Evolutionary conservation across 805 yeast species (phyloP), one percentile per base, ranked within the genome.

Genomic region (Cyberlindnera amylophila): DNA sequence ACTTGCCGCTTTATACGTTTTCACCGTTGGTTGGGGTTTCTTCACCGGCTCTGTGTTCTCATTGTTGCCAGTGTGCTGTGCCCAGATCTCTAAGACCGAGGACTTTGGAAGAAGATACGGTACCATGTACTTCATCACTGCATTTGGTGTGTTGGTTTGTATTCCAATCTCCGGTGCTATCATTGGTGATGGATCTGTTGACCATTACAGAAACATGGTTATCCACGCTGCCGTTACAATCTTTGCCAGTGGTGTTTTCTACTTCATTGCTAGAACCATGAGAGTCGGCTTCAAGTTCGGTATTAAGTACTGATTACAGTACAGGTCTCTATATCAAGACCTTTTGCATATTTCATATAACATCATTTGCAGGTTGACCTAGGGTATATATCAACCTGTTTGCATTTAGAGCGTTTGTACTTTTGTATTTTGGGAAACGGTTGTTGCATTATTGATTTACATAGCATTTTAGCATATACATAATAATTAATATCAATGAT

Each of bases 41-140:
- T 64, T 69, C 45, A 70, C 80, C 9, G 77, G 81, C 6, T 71
- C 82, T 3, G 71, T 77, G 1, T 67, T 77, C 49, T 70, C 82
- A 4, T 57, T 78, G 41, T 66, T 76, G 34, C 82, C 83, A 7
- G 79, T 77, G 3, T 75, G 82, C 50, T 68, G 79, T 46, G 81
- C 79, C 2, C 79, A 77, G 44, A 74, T 79, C 28, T 74, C 81
- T 16, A 72, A 70, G 39, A 70, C 73, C 11, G 73, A 74, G 38
- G 71, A 65, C 42, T 75, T 73, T 56, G 82, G 82, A 24, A 70
- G 67, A 56, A 66, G 77, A 14, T 76, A 75, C 49, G 75, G 81
- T 3, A 73, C 80, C 8, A 72, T 79, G 62, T 81, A 79, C 57
- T 74, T 75, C 31, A 64, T 77, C 51, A 82, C 77, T 13, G 71